Evolutionary conservation across 352 stramenopile species (phyloP), one percentile per base, ranked within the genome.

Genomic region (Globisporangium ultimum): DNA sequence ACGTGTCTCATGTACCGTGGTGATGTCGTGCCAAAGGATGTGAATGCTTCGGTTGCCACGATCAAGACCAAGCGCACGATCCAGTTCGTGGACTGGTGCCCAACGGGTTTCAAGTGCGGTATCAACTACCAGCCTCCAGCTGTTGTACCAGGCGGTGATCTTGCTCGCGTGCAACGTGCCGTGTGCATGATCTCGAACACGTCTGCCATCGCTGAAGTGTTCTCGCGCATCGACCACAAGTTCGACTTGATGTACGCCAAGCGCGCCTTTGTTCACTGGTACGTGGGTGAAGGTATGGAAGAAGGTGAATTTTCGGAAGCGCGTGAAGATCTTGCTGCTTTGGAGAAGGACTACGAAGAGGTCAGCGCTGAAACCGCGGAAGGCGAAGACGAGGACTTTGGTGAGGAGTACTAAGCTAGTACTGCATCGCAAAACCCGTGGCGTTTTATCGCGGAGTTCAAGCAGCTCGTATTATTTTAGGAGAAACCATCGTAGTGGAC

Each of bases 201-300:
- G 47, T 98, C 93, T 46, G 97, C 97, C 56, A 98, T 99, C 69
- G 95, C 93, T 48, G 96, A 99, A 76, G 96, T 98, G 42, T 96
- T 99, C 60, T 97, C 81, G 15, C 91, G 96, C 60, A 98, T 99
- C 67, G 95, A 99, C 67, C 93, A 99, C 88, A 99, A 99, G 89
- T 99, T 99, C 78, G 96, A 99, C 74, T 83, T 99, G 52, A 99
- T 99, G 97, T 99, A 99, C 78, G 93, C 93, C 65, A 99, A 99
- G 83, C 93, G 96, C 81, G 96, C 96, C 50, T 99, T 99, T 70
- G 95, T 99, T 60, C 96, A 99, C 84, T 99, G 97, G 96, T 98
- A 99, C 67, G 96, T 99, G 28, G 96, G 97, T 76, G 97, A 99
- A 72, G 97, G 97, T 80, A 99, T 99, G 97, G 97, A 99, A 78